Evolutionary conservation across 768 basidiomycete species (phyloP).

Genomic region (Paxillus ammoniavirescens): DNA sequence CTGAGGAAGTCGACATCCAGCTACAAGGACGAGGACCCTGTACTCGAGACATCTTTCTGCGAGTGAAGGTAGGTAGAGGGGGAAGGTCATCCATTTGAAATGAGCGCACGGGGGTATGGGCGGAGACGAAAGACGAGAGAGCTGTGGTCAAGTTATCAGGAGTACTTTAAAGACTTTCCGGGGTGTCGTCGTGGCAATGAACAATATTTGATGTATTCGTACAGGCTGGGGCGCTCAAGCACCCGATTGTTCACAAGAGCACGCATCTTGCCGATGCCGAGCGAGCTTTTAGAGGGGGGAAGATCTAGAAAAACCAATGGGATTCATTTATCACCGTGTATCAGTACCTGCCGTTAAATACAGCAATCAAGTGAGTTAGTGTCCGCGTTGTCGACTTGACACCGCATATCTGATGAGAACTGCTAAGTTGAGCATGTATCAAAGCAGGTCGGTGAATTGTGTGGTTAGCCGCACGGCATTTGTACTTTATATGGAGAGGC

Average conservation of each 20-base stretch:
- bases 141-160: not conserved
- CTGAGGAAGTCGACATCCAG: conserved; percentile 16
- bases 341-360: not conserved
- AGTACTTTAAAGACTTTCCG: not conserved
- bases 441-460: not conserved
- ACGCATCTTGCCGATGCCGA: conserved; percentile 15
- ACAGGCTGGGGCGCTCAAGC: not conserved
- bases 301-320: not conserved
- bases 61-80: conserved; percentile 4
- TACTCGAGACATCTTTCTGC: conserved; percentile 15
- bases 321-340: not conserved
- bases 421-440: not conserved
- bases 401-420: conserved; percentile 18
- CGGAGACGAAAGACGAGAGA: not conserved
- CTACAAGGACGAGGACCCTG: conserved; percentile 32
- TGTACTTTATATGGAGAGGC: not conserved
- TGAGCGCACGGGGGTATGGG: not conserved
- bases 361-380: not conserved
- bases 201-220: not conserved
- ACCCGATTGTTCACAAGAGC: not conserved
- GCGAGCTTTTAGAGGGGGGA: conserved; percentile 1
- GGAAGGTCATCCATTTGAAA: conserved; percentile 12
- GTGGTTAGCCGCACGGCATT: not conserved
- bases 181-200: not conserved
- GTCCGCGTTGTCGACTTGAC: conserved; percentile 13